These are phyloP conservation scores for Helotiales sp. DNA, from an alignment of 2,329 filamentous ascomycete species.

Conservation along the genomic window DNA sequence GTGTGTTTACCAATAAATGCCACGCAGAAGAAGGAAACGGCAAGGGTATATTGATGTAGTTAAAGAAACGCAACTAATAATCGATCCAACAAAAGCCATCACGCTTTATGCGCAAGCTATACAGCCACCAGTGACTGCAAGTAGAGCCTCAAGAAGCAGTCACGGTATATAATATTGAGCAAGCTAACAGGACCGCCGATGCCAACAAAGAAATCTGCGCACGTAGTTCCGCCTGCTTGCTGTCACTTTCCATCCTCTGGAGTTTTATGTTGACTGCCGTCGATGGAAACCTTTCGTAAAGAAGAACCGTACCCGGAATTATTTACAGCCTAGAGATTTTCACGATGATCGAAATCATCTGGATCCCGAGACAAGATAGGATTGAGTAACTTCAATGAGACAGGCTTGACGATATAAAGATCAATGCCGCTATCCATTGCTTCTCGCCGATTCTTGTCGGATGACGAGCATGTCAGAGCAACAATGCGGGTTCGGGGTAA, in stretches of 20 bases:
- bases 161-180: neutral
- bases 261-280: neutral
- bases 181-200: neutral
- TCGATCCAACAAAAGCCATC: too few relatives aligned
- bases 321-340: neutral
- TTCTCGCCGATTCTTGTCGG: conserved; percentile 51
- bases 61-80: too few relatives aligned
- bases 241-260: neutral
- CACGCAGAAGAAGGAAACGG: too few relatives aligned
- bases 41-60: too few relatives aligned
- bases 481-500: conserved; percentile 51
- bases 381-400: conserved; percentile 39
- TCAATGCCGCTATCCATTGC: conserved; percentile 57
- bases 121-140: too few relatives aligned
- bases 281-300: neutral
- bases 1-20: too few relatives aligned
- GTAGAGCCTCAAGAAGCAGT: neutral
- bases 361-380: conserved; percentile 30
- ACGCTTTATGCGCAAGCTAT: too few relatives aligned
- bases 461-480: conserved; percentile 56
- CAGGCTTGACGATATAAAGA: conserved; percentile 57
- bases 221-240: neutral
- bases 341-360: neutral
- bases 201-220: neutral
- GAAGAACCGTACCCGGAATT: neutral